phyloP scores from a whole-genome alignment of 1,284 basidiomycete genomes.

The Calocybe gambosa region DNA sequence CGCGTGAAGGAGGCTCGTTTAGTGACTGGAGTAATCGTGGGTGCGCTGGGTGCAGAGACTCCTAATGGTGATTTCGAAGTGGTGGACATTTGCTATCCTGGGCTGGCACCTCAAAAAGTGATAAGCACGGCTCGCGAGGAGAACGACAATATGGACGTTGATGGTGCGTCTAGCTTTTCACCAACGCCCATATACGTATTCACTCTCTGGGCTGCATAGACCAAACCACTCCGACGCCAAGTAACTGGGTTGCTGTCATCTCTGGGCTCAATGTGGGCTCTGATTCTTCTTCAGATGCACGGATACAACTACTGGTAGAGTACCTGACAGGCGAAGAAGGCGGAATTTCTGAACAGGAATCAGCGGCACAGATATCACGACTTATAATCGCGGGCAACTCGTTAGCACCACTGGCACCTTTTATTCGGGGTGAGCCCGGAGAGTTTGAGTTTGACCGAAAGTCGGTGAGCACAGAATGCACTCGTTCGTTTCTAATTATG shows the following conservation, averaged over 20 bases:
- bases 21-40: slow-evolving; percentile 89
- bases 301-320: slow-evolving; percentile 78
- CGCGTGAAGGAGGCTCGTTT: slow-evolving; percentile 47
- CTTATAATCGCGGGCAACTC: slow-evolving; percentile 88
- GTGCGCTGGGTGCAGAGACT: slow-evolving; percentile 87
- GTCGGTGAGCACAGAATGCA: slow-evolving; percentile 40
- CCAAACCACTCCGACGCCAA: slow-evolving; percentile 19
- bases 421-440: slow-evolving; percentile 28
- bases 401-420: slow-evolving; percentile 43
- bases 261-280: slow-evolving; percentile 78
- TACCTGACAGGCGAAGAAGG: slow-evolving; percentile 84
- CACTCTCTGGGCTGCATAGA: slow-evolving; percentile 1
- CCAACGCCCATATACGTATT: neutral
- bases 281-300: slow-evolving; percentile 60
- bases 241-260: slow-evolving; percentile 77
- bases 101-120: slow-evolving; percentile 63
- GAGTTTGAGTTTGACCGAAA: slow-evolving; percentile 45
- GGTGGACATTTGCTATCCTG: slow-evolving; percentile 84
- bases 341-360: slow-evolving; percentile 54
- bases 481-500: neutral
- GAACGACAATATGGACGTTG: slow-evolving; percentile 40
- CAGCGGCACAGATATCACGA: slow-evolving; percentile 71
- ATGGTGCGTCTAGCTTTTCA: slow-evolving; percentile 28
- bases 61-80: slow-evolving; percentile 90
- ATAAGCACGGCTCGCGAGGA: slow-evolving; percentile 19